These are phyloP conservation scores for Tetracladium setigerum DNA, from an alignment of 495 filamentous ascomycete genomes.

Conservation along the genomic window DNA sequence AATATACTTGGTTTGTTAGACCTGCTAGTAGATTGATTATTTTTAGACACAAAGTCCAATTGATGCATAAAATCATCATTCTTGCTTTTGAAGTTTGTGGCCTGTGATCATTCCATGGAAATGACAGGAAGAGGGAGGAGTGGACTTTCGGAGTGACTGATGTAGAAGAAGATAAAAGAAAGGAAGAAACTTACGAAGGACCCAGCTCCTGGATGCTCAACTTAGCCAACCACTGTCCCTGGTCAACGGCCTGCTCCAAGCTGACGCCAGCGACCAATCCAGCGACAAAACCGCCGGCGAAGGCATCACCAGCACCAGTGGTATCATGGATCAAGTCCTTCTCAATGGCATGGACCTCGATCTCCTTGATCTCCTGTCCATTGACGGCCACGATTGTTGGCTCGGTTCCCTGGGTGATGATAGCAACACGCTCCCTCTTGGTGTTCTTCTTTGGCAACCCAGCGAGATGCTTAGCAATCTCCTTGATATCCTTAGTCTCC, in stretches of 20 bases:
- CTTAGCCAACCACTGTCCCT: constrained; percentile 92
- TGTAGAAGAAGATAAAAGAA: not conserved
- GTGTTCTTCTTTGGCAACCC: constrained; percentile 86
- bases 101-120: not conserved
- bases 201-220: constrained; percentile 90
- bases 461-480: constrained; percentile 81
- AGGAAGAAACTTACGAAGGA: constrained; percentile 68
- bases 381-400: constrained; percentile 75
- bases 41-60: too few species aligned
- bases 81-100: too few species aligned
- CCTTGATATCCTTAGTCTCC: constrained; percentile 66
- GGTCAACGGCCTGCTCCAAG: constrained; percentile 67
- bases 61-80: too few species aligned
- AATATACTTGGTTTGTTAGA: too few species aligned
- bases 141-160: not conserved
- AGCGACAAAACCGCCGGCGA: constrained; percentile 87
- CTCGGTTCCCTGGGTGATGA: constrained; percentile 90
- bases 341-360: constrained; percentile 68
- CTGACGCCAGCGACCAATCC: constrained; percentile 79
- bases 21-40: too few species aligned
- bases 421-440: constrained; percentile 67
- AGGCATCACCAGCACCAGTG: constrained; percentile 95
- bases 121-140: not conserved
- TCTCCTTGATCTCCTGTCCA: constrained; percentile 63
- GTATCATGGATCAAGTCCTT: constrained; percentile 81